Conservation (phyloP, 192 early-diverging fungal species). For the Spinellus fusiger region DNA sequence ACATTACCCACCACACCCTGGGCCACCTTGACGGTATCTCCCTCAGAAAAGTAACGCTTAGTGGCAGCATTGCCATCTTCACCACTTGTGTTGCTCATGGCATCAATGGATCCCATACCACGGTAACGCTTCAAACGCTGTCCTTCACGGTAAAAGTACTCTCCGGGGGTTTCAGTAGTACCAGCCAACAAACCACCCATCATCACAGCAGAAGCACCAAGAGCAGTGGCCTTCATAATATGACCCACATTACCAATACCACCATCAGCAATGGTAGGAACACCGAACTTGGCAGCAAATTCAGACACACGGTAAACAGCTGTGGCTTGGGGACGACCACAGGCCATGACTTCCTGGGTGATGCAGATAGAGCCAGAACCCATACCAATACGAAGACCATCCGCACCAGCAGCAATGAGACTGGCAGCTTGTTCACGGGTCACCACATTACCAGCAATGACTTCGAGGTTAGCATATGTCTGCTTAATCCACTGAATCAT, state of each 20-base stretch:
- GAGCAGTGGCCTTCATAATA: conserved; percentile 90
- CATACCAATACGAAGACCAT: conserved; percentile 95
- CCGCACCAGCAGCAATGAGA: conserved; percentile 90
- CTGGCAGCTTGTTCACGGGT: conserved; percentile 90
- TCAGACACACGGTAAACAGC: conserved; percentile 95
- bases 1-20: conserved; percentile 97
- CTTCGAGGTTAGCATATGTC: conserved; percentile 75
- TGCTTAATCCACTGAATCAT: conserved; percentile 93
- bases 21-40: conserved; percentile 96
- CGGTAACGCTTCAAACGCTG: conserved; percentile 98
- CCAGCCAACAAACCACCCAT: conserved; percentile 97
- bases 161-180: conserved; percentile 92
- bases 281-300: conserved; percentile 88
- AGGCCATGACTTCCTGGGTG: conserved; percentile 98
- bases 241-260: conserved; percentile 97
- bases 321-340: conserved; percentile 96
- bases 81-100: conserved; percentile 73
- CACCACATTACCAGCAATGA: conserved; percentile 97
- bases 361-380: conserved; percentile 97
- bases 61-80: conserved; percentile 67
- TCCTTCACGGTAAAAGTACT: conserved; percentile 98
- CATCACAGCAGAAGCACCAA: conserved; percentile 97
- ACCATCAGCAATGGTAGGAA: conserved; percentile 96
- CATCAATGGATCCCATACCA: conserved; percentile 98
- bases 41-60: conserved; percentile 94